Evolutionary conservation across 1,139 yeast genomes (phyloP).

Genomic region (Blastobotrys proliferans): DNA sequence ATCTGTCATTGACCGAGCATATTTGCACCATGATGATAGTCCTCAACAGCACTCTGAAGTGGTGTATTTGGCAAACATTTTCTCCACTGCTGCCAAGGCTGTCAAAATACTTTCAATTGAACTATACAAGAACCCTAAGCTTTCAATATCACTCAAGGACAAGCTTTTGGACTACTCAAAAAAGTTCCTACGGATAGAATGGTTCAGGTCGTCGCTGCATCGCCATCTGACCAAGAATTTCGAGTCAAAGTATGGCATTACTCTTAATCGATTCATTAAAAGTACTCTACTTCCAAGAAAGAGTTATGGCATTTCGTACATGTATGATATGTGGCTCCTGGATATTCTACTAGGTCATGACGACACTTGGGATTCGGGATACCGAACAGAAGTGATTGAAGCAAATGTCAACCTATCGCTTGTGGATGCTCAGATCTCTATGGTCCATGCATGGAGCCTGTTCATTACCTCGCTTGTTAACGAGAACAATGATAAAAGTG

Average conservation of each 20-base stretch:
- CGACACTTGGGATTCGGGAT: slow-evolving; percentile 47
- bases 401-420: slow-evolving; percentile 64
- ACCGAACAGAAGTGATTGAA: slow-evolving; percentile 50
- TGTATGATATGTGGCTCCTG: slow-evolving; percentile 61
- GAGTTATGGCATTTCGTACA: slow-evolving; percentile 49
- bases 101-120: slow-evolving; percentile 73
- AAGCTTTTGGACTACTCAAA: slow-evolving; percentile 28
- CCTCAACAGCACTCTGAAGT: slow-evolving; percentile 20
- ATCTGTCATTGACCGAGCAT: slow-evolving; percentile 7
- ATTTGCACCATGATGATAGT: background rate
- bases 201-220: slow-evolving; percentile 47
- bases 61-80: slow-evolving; percentile 51
- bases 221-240: slow-evolving; percentile 45
- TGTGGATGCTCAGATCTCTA: slow-evolving; percentile 61
- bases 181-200: slow-evolving; percentile 37
- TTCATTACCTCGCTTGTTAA: slow-evolving; percentile 59
- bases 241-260: slow-evolving; percentile 43
- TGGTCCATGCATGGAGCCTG: slow-evolving; percentile 77
- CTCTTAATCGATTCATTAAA: slow-evolving; percentile 47
- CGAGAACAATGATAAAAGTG: slow-evolving; percentile 31
- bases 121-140: slow-evolving; percentile 47
- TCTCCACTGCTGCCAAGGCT: slow-evolving; percentile 59
- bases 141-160: no score
- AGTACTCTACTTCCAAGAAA: slow-evolving; percentile 36
- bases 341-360: slow-evolving; percentile 52